Base-by-base conservation (phyloP, 805 yeast genomes). In the Naumovozyma castellii region DNA sequence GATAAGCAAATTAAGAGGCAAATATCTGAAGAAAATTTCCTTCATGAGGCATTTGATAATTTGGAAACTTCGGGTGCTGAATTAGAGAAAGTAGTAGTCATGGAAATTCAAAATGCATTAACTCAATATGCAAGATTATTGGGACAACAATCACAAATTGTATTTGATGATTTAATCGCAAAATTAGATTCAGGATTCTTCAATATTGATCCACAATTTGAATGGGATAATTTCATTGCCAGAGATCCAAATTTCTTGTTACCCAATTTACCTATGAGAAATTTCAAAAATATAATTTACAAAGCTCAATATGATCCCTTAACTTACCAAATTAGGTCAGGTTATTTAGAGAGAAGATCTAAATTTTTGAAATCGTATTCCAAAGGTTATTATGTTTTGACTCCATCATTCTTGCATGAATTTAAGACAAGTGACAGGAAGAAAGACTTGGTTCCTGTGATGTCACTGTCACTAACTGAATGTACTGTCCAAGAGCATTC, bases 351-450 rank as follows among this genome's bases (percentile, higher is more conserved):
- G 61, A 75, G 96, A 60, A 73, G 95, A 53, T 84, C 97, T 5
- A 90, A 90, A 68, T 88, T 77, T 59, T 69, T 92, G 48, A 88
- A 88, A 66, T 81, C 90, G n/a, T 92, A 87, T 62, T 76, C 94
- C 3, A 73, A 78, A 46, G 95, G 92, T 3, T 92, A 83, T 78
- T 92, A 86, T 57, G 95, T 90, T 15, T 68, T 90, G 49, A 87
- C 98, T 2, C 83, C 96, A 41, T 78, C 79, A 41, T 87, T 76
- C 53, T 66, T 90, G 41, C 97, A 92, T 59, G 98, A 90, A 64
- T 84, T 90, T 65, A 88, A 87, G 65, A 62, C 86, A 1, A 62
- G 77, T 3, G 95, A 88, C 59, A 72, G 95, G 41, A 82, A 78
- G 53, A 82, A 75, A 54, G 96, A 87, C 58, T 74, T 84, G 38